These are phyloP conservation scores for Aleurites moluccanus DNA, from an alignment of 441 rosid genomes.

Conservation along the genomic window DNA sequence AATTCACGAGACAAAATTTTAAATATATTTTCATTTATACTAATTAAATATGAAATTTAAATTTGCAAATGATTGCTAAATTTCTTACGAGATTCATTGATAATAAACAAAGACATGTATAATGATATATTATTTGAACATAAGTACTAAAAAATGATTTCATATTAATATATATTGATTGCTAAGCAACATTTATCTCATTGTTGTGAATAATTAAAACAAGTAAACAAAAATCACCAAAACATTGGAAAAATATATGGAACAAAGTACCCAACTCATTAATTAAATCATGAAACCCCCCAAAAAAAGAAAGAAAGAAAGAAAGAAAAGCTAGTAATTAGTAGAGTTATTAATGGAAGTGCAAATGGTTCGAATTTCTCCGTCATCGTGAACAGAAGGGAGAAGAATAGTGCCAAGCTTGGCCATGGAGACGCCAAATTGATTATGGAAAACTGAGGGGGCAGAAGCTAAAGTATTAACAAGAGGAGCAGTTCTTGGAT, in stretches of 20 bases:
- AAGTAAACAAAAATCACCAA: background rate
- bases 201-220: background rate
- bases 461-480: conserved; percentile 42
- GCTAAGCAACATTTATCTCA: background rate
- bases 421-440: conserved; percentile 65
- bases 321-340: conserved; percentile 9
- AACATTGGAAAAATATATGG: background rate
- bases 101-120: too few species aligned
- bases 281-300: too few species aligned
- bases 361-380: conserved; percentile 58
- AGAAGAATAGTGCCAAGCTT: conserved; percentile 62
- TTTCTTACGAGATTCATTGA: too few species aligned
- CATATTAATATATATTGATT: background rate
- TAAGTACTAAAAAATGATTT: background rate
- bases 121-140: background rate
- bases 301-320: background rate
- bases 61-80: too few species aligned
- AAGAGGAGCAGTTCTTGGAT: conserved; percentile 56
- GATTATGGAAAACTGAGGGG: conserved; percentile 46
- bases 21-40: too few species aligned
- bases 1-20: too few species aligned
- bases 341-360: conserved; percentile 38
- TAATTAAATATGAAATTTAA: too few species aligned
- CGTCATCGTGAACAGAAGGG: conserved; percentile 42
- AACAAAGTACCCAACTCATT: too few species aligned